Base-by-base conservation (phyloP, 2,329 filamentous ascomycete species). In the Escovopsis sp. region DNA sequence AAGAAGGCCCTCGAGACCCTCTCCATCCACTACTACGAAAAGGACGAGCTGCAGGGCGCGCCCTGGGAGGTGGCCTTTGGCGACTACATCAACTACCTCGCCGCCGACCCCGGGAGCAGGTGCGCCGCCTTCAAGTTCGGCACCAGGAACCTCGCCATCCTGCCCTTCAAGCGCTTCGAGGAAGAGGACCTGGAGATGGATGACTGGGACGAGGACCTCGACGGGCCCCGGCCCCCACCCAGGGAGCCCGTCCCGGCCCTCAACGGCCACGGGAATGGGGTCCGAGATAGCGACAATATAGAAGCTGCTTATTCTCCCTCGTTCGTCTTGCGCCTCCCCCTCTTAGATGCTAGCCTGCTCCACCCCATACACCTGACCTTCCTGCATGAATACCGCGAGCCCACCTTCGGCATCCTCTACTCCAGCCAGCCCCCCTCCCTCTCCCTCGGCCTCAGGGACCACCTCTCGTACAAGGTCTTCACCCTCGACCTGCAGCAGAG, bases 21-120 rank as follows among this genome's bases (percentile, higher is more conserved):
- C 48, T 96, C 89, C 40, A 89, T 98, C 53, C 91, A 98, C 66
- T 96, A 88, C 69, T 98, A 96, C 64, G 91, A 98, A 61, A 84
- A 91, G 58, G 88, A 95, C 56, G 88, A 94, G 57, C 68, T 89
- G 47, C 77, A 82, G 50, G 79, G 81, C 41, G 82, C 77, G 47
- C 88, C 89, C 0, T 95, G 87, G 81, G 79, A 82, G 39, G 73
- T 81, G 40, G 74, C 81, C 42, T 65, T 93, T 53, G 77, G 76
- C 57, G 76, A 83, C 47, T 86, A 81, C 57, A 73, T 79, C 60
- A 94, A 83, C 59, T 83, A 84, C 53, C 68, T 98, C 53, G 82
- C 81, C 39, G 84, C 89, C 45, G 91, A 98, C 55, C 89, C 91
- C 2, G 82, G 81, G 51, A 94, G 85, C 63, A 76, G 89, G 65